Conservation (phyloP, 1,139 yeast species). For the Petasospora rhodanensis region DNA sequence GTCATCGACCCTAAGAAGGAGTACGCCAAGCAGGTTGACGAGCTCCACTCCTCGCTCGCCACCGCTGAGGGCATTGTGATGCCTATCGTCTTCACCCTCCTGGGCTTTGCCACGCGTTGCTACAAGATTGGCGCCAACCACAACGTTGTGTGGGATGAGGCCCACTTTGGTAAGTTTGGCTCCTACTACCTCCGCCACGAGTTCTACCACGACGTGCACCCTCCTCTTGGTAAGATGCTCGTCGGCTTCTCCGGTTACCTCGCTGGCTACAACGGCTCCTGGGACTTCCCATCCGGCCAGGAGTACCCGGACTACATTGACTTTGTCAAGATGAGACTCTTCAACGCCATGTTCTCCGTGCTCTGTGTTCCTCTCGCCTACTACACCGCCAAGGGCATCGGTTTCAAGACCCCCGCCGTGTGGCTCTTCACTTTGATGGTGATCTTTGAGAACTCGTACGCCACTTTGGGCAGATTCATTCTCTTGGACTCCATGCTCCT, state of each 20-base stretch:
- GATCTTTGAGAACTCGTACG: slow-evolving; percentile 76
- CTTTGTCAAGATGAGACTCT: slow-evolving; percentile 87
- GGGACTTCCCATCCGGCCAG: slow-evolving; percentile 89
- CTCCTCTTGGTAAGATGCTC: slow-evolving; percentile 96
- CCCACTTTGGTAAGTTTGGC: slow-evolving; percentile 95
- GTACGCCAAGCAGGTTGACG: slow-evolving; percentile 20
- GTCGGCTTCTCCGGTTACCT: slow-evolving; percentile 91
- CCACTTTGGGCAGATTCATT: slow-evolving; percentile 88
- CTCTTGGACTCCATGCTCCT: slow-evolving; percentile 93
- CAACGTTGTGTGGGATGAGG: slow-evolving; percentile 94
- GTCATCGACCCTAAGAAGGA: slow-evolving; percentile 19
- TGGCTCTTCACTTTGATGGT: slow-evolving; percentile 92
- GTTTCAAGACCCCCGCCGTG: slow-evolving; percentile 73
- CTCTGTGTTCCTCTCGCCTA: slow-evolving; percentile 92
- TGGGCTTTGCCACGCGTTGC: slow-evolving; percentile 71
- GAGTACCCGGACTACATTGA: slow-evolving; percentile 82
- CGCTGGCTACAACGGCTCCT: slow-evolving; percentile 94
- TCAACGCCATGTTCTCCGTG: slow-evolving; percentile 88
- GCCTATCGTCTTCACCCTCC: slow-evolving; percentile 55
- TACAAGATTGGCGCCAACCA: slow-evolving; percentile 67
- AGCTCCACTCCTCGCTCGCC: slow-evolving; percentile 24
- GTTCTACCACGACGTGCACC: slow-evolving; percentile 97
- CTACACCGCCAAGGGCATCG: slow-evolving; percentile 82
- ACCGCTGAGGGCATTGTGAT: slow-evolving; percentile 43
- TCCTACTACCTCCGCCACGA: slow-evolving; percentile 89